Evolutionary conservation across 1,139 yeast species (phyloP), one percentile per base, ranked within the genome.

Genomic region (Lodderomyces theae): DNA sequence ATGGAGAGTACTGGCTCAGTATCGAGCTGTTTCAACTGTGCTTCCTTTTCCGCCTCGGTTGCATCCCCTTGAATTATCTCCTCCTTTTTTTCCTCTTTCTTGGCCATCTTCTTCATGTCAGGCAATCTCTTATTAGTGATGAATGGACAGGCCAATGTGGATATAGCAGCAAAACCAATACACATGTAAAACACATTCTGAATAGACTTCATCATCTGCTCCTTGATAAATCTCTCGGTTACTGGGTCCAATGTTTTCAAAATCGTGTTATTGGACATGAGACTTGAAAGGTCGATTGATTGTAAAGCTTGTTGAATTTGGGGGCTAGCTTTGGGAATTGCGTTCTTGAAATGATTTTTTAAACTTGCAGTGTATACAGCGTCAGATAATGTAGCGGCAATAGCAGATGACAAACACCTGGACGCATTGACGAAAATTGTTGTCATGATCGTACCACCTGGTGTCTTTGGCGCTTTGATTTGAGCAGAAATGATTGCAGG

Each of bases 361-460:
- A 64, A 56, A 1, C 70, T 48, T 0, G 69, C 39, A n/a, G 60
- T 51, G 51, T 66, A 68, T 6, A 61, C 62, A 1, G 67, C 60
- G 44, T 66, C 67, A 17, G 68, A 61, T 40, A 69, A 52, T 37
- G 59, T 58, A 8, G 64, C 55, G 11, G 64, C 57, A 21, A 67
- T 25, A 3, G 73, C 68, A 5, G 50, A 46, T 5, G 62, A 61
- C 15, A 68, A 44, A 2, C 64, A 51, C 49, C 73, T 61, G 19
- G 45, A 42, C 43, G 66, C 65, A 45, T 60, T 61, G 19, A 64
- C 29, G 37, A 60, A 59, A 3, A 68, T 54, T 3, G 73, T 66
- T 5, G 70, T 56, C 60, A 66, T 51, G 36, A 70, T 69, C 19
- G 57, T 54, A 8, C 66, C 62, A 11, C 73, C 73, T 3, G 66